Conservation (phyloP, 495 filamentous ascomycete species). For the Hypoxylon trugodes region DNA sequence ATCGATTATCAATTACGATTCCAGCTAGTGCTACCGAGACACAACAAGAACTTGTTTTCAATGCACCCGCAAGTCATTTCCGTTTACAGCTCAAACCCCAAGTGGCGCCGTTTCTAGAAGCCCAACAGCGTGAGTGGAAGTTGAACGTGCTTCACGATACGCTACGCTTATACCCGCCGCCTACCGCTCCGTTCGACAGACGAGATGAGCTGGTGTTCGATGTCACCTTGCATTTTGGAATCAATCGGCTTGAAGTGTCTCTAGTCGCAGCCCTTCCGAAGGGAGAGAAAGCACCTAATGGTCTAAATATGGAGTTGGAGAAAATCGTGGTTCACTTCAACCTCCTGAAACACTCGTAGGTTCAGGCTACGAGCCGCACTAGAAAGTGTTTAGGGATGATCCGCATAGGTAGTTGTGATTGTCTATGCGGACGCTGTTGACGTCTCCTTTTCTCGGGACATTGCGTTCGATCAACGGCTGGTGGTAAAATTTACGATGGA, state of each 20-base stretch:
- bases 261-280: slow-evolving; percentile 69
- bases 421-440: no score
- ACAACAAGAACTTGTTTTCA: slow-evolving; percentile 74
- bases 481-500: no score
- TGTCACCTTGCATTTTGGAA: slow-evolving; percentile 64
- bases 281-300: slow-evolving; percentile 62
- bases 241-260: slow-evolving; percentile 72
- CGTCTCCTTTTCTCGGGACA: no score
- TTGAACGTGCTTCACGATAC: slow-evolving; percentile 67
- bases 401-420: no score
- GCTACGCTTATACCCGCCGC: slow-evolving; percentile 49
- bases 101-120: slow-evolving; percentile 59
- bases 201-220: slow-evolving; percentile 66
- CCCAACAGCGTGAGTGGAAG: slow-evolving; percentile 68
- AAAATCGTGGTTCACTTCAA: slow-evolving; percentile 70
- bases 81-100: slow-evolving; percentile 71
- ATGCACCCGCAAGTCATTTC: slow-evolving; percentile 67
- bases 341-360: slow-evolving; percentile 48
- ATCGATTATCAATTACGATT: slow-evolving; percentile 64
- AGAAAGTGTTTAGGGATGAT: no score
- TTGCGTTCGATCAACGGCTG: no score
- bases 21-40: slow-evolving; percentile 66
- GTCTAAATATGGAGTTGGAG: slow-evolving; percentile 72
- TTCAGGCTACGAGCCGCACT: no score
- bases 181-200: slow-evolving; percentile 30